Base-by-base conservation (phyloP, 495 filamentous ascomycete species). In the Annulohypoxylon bovei region DNA sequence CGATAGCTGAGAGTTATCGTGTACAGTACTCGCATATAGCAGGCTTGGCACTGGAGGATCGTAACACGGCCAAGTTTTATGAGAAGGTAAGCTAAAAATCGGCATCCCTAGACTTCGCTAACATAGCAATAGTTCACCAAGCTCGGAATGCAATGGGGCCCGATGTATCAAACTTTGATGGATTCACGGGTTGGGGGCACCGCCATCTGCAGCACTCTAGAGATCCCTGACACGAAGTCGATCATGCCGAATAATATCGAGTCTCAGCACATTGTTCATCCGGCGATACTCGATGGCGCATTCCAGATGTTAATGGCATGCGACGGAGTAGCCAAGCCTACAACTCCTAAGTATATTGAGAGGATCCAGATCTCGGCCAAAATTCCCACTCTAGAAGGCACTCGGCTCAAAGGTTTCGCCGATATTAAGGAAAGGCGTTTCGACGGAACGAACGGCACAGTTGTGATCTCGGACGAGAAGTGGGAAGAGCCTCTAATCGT, bases 231-330 rank as follows among this genome's bases (percentile, higher is more conserved):
- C 49, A 78, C 74, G 22, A 63, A 66, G 30, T 66, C 65, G 20
- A 50, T 70, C 12, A 83, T 84, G 81, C 80, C 81, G 28, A 47
- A 58, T 8, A 57, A 75, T 0, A 76, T 76, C 47, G 75, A 82
- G 47, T 76, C 77, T 25, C 58, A 65, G 61, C 78, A 79, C 67
- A 40, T 83, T 18, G 76, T 84, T 25, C 82, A 85, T 46, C 83
- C 83, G 6, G 71, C 80, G 6, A 79, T 78, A 5, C 73, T 81
- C 6, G 79, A 79, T 52, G 58, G 75, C 46, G 70, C 77, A 25
- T 75, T 80, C 59, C 76, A 77, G 20, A 67, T 74, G 59, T 28
- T 74, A 12, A 70, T 79, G 65, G 73, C 72, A 11, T 73, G 65
- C 44, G 69, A 75, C 14, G 65, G 54, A 35, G 58, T 68, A 35